Evolutionary conservation across 176 grass and related monocot species (phyloP), one percentile per base, ranked within the genome.

Genomic region (Ampelocalamus luodianensis): DNA sequence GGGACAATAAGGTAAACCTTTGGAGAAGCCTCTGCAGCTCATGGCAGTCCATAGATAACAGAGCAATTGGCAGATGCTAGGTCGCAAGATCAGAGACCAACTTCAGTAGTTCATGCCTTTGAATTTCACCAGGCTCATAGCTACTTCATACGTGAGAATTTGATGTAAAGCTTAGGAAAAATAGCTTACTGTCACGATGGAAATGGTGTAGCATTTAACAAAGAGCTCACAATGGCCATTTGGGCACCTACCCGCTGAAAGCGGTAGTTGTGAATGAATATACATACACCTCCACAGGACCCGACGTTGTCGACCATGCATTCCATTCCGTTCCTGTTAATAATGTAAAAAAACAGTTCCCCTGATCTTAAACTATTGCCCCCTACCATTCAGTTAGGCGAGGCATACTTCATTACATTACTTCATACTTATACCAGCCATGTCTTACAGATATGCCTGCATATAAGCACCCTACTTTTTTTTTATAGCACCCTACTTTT

Each of bases 241-340:
- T 84, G 80, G 85, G 80, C 80, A 87, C 89, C 89, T 91, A 84
- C 89, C 72, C 80, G 75, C 5, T 46, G 81, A 61, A 43, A 44
- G 62, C 42, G 61, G 80, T 80, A 76, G 80, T 91, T 88, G 90
- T 85, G 86, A 76, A 77, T 82, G 86, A 77, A 88, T 85, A 82
- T 85, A 77, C 82, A 85, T 81, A 39, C 13, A 44, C 89, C 85
- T 91, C 80, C 85, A 75, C 82, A 65, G 85, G n/a, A 12, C 26
- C 80, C 83, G 87, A 88, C 86, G 82, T 85, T 92, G 66, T 90
- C 68, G 87, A 86, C 55, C 87, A 94, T 85, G 87, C 82, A 76
- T 90, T 88, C 72, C 82, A 82, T 80, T 85, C 74, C 80, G 84
- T 27, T 44, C 72, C 23, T 26, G 72, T 91, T 84, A 91, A 91